Conservation (phyloP, 495 filamentous ascomycete species). For the Neurospora hispaniola region DNA sequence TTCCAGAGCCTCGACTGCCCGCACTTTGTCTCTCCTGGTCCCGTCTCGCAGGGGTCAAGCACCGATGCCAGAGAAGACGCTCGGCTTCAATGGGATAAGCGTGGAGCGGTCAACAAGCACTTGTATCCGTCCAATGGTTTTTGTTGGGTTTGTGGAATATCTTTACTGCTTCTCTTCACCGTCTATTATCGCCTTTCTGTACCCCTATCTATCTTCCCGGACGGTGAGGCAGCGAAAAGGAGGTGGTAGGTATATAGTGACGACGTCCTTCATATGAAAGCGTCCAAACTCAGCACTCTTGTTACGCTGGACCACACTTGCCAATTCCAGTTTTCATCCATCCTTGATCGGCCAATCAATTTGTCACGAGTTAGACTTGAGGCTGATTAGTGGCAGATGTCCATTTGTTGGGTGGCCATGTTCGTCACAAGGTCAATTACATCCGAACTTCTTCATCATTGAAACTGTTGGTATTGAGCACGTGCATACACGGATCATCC, state of each 20-base stretch:
- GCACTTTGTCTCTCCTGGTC: background rate
- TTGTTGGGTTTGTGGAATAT: background rate
- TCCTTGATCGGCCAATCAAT: slow-evolving; percentile 8
- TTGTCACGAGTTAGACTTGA: slow-evolving; percentile 14
- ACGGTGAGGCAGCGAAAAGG: background rate
- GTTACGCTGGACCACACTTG: background rate
- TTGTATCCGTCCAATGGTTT: background rate
- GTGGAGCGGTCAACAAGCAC: background rate
- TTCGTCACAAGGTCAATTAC: background rate
- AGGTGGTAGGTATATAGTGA: background rate
- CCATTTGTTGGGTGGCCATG: background rate
- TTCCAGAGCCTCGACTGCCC: background rate
- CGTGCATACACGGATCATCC: background rate
- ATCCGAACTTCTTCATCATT: background rate
- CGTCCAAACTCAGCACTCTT: background rate
- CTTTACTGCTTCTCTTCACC: background rate
- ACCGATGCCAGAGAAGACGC: background rate
- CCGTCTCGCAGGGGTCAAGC: background rate
- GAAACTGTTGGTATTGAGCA: background rate
- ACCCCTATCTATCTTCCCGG: background rate
- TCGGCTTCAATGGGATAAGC: background rate
- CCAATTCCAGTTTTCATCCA: background rate
- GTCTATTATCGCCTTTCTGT: background rate
- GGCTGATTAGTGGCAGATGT: background rate
- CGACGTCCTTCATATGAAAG: background rate